Evolutionary conservation across 176 grass and related monocot genomes (phyloP).

Genomic region (Poa pratensis): DNA sequence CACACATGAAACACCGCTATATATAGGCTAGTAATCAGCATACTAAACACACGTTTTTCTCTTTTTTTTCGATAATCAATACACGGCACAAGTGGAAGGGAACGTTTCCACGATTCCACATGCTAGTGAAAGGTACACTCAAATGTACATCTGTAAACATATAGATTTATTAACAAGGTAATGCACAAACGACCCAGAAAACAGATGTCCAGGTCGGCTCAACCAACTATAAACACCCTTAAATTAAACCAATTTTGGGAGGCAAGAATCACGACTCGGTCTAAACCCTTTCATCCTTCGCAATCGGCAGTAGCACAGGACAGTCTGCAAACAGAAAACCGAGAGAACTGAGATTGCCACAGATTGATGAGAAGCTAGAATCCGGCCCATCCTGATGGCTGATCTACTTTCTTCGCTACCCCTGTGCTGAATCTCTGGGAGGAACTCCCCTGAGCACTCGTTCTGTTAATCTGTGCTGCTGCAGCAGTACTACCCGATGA

Average conservation of each 20-base stretch:
- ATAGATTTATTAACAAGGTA: slow-evolving; percentile 46
- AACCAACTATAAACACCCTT: slow-evolving; percentile 38
- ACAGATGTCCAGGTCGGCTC: slow-evolving; percentile 8
- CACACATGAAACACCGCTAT: too few species aligned
- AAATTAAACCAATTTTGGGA: slow-evolving; percentile 22
- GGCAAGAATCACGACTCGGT: neutral
- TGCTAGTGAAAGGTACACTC: neutral
- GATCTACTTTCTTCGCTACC: slow-evolving; percentile 43
- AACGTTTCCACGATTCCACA: neutral
- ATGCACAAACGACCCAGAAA: slow-evolving; percentile 13
- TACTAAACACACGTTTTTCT: neutral
- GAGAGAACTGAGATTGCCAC: slow-evolving; percentile 7
- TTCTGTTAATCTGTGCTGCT: slow-evolving; percentile 34
- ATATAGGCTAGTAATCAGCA: neutral
- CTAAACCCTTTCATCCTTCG: neutral
- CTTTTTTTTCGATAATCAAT: neutral
- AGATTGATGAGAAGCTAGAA: slow-evolving; percentile 50
- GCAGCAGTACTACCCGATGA: slow-evolving; percentile 31
- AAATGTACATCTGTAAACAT: slow-evolving; percentile 35
- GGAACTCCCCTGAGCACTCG: slow-evolving; percentile 43
- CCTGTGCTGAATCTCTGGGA: slow-evolving; percentile 58
- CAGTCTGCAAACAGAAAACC: neutral
- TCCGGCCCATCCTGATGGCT: slow-evolving; percentile 82
- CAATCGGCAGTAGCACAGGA: neutral
- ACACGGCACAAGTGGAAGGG: neutral